A percentile compares a stretch with the other conserved stretches of the same genome.
These are phyloP conservation scores for Carnegiea gigantea DNA, from an alignment of 179 eudicot species.

Conservation along the genomic window DNA sequence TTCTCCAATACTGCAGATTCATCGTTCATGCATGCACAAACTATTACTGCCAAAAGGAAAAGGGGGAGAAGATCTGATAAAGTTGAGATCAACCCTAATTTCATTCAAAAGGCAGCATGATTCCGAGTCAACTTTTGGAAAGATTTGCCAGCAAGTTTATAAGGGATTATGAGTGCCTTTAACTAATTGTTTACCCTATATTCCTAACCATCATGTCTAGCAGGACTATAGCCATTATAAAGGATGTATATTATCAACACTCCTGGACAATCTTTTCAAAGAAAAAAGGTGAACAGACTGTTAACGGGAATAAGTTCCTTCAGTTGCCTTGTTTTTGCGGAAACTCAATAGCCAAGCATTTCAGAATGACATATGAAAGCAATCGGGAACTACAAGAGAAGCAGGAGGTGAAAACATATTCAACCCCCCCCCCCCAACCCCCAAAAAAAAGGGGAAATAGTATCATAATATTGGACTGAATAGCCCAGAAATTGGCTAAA, in stretches of 20 bases:
- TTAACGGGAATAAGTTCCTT: neutral
- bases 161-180: too few species aligned
- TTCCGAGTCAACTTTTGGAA: too few species aligned
- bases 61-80: too few species aligned
- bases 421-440: neutral
- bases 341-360: neutral
- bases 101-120: too few species aligned
- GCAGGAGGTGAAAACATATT: neutral
- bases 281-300: neutral
- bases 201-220: neutral
- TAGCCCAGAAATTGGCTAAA: too few species aligned
- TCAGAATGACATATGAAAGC: neutral
- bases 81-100: too few species aligned
- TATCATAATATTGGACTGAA: too few species aligned
- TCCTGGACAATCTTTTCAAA: neutral
- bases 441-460: neutral
- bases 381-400: neutral
- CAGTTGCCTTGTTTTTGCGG: neutral
- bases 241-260: neutral
- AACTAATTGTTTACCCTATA: too few species aligned
- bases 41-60: too few species aligned
- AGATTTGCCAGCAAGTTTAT: too few species aligned
- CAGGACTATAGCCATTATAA: neutral
- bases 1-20: too few species aligned
- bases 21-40: too few species aligned